Evolutionary conservation across 2,329 filamentous ascomycete species (phyloP), one percentile per base, ranked within the genome.

Genomic region (Orbilia blumenaviensis): DNA sequence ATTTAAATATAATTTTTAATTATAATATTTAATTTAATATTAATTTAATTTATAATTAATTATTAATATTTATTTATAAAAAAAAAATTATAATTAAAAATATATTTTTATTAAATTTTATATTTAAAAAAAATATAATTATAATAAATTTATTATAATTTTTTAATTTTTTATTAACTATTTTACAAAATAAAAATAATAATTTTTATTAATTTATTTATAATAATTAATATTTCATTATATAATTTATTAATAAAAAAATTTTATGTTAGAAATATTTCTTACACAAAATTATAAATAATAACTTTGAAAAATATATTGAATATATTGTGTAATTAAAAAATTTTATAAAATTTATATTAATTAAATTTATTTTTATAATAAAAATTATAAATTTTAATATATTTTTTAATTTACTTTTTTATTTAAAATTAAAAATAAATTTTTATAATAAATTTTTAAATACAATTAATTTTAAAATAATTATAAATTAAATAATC

Each of bases 381-480:
- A 21, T 21, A 50, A 21, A 21, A 44, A 7, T 48, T 5, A 7
- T 6, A 48, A 21, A n/a, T 38, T 21, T 6, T 6, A 48, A 48
- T 48, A 7, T 44, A 7, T 48, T 21, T 8, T 21, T 48, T 21
- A 48, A 48, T 48, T 21, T 18, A 7, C 14, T 25, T 50, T 50
- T 12, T 29, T 27, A 50, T 50, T 50, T 27, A 50, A 50, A 14
- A 50, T 50, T n/a, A 27, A 27, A 50, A 50, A 50, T 50, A 50
- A 12, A 27, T 27, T 50, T 50, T 50, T 29, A 38, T 38, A 38
- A 3, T 38, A 3, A 38, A 38, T 3, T 38, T 9, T 38, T 7
- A 38, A 38, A 7, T 38, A 38, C n/a, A 9, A 7, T 38, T 38
- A 38, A 38, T 9, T 38, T 32, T 32, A 5, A 32, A 9, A 32